Percentiles rank a stretch among this genome's conserved stretches.
phyloP scores from a whole-genome alignment of 768 basidiomycete genomes.

The Flagelloscypha sp. region DNA sequence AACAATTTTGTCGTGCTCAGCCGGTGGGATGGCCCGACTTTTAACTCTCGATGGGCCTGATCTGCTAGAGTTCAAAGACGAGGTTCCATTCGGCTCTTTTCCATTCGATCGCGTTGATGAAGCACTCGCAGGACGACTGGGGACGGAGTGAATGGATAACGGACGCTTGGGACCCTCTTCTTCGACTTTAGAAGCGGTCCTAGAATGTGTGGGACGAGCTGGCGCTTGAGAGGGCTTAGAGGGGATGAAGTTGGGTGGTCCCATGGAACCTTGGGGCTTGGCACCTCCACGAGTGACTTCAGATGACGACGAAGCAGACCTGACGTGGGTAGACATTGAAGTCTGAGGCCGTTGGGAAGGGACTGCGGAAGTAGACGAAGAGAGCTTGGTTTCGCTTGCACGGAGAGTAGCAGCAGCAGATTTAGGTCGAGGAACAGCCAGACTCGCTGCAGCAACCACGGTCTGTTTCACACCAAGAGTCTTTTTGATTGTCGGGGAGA shows the following conservation, averaged over 20 bases:
- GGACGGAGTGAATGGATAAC: too few species aligned
- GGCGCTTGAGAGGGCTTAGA: not conserved
- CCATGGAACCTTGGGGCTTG: not conserved
- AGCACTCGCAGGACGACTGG: too few species aligned
- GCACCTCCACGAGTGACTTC: slow-evolving; percentile 2
- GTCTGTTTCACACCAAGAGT: slow-evolving; percentile 48
- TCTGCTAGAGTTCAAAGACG: too few species aligned
- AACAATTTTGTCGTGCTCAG: too few species aligned
- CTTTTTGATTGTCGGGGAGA: slow-evolving; percentile 70
- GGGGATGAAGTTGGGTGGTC: not conserved
- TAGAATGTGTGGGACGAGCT: too few species aligned
- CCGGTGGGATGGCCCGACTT: too few species aligned
- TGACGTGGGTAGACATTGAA: not conserved
- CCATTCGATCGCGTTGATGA: too few species aligned
- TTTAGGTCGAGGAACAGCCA: slow-evolving; percentile 4
- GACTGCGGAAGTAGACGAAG: not conserved
- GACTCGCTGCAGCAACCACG: not conserved
- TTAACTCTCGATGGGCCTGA: too few species aligned
- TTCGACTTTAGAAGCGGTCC: too few species aligned
- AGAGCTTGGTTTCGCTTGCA: not conserved
- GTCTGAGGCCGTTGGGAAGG: not conserved
- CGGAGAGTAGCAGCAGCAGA: slow-evolving; percentile 1
- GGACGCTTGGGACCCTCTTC: too few species aligned
- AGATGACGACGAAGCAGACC: not conserved
- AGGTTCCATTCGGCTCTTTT: too few species aligned